Conservation (phyloP, 257 asterid species). For the Lithospermum erythrorhizon region DNA sequence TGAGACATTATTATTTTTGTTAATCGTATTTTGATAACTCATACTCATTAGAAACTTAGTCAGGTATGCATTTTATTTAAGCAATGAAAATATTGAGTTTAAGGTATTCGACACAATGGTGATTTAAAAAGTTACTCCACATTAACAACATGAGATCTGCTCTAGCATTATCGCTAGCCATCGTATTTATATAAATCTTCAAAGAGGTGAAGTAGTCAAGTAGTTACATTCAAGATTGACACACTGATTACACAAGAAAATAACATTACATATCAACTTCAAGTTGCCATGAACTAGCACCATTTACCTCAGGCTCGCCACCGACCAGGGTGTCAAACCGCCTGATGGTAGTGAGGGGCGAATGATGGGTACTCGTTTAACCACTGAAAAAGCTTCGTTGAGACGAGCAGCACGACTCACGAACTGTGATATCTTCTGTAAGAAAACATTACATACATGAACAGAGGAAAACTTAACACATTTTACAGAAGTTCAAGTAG, state of each 20-base stretch:
- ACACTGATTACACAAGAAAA: conserved; percentile 1
- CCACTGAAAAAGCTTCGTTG: conserved; percentile 83
- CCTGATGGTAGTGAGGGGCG: conserved; percentile 62
- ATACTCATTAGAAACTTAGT: too few species aligned
- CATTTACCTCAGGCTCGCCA: conserved; percentile 51
- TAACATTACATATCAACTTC: conserved; percentile 2
- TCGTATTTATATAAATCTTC: not conserved
- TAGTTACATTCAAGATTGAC: not conserved
- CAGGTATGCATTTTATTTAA: too few species aligned
- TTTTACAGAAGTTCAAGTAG: too few species aligned
- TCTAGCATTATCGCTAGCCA: too few species aligned
- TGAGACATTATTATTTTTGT: too few species aligned
- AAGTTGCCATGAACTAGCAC: not conserved
- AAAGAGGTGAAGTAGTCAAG: too few species aligned
- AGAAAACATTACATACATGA: conserved; percentile 10
- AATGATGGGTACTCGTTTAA: conserved; percentile 75
- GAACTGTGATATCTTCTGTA: conserved; percentile 86
- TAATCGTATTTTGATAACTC: too few species aligned
- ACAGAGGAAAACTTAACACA: not conserved
- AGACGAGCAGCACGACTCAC: conserved; percentile 88
- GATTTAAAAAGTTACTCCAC: too few species aligned
- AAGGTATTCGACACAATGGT: too few species aligned
- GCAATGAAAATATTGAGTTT: too few species aligned
- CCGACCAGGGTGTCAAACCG: conserved; percentile 59
- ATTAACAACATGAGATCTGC: too few species aligned